These are phyloP conservation scores for Narthecium ossifragum DNA, from an alignment of 106 monocot species.

Conservation along the genomic window DNA sequence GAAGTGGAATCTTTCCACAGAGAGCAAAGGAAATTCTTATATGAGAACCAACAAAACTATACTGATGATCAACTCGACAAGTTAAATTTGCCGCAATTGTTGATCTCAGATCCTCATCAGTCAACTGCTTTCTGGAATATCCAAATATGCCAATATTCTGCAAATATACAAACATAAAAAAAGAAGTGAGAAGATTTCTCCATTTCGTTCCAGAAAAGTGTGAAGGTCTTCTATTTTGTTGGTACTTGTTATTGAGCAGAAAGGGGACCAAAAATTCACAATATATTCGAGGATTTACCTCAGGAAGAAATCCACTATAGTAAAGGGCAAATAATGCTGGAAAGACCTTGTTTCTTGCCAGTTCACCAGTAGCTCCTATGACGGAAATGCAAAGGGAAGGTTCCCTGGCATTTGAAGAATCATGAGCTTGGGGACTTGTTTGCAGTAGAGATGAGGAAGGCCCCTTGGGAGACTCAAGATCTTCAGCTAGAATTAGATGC, in stretches of 20 bases:
- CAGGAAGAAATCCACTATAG: constrained; percentile 77
- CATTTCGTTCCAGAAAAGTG: too few species aligned
- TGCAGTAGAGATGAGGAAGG: constrained; percentile 14
- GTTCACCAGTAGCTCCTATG: constrained; percentile 79
- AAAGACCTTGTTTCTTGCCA: constrained; percentile 79
- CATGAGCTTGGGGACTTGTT: background rate
- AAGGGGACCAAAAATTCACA: too few species aligned
- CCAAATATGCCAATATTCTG: constrained; percentile 92
- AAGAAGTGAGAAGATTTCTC: background rate
- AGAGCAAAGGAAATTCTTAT: too few species aligned
- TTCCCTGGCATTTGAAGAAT: constrained; percentile 4
- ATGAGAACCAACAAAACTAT: constrained; percentile 24
- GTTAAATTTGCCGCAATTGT: constrained; percentile 63
- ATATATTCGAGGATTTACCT: constrained; percentile 53
- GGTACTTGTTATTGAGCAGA: too few species aligned
- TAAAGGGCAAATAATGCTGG: constrained; percentile 90
- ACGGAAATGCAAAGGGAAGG: constrained; percentile 82
- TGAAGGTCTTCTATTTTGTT: too few species aligned
- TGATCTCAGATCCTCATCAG: constrained; percentile 61
- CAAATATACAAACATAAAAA: constrained; percentile 7
- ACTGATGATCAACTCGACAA: constrained; percentile 86
- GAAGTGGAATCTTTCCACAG: too few species aligned
- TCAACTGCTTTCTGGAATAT: constrained; percentile 71
- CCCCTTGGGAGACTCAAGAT: constrained; percentile 4
- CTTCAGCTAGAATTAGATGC: constrained; percentile 1